Conservation (phyloP, 1,139 yeast species). For the Protomyces inundatus region DNA sequence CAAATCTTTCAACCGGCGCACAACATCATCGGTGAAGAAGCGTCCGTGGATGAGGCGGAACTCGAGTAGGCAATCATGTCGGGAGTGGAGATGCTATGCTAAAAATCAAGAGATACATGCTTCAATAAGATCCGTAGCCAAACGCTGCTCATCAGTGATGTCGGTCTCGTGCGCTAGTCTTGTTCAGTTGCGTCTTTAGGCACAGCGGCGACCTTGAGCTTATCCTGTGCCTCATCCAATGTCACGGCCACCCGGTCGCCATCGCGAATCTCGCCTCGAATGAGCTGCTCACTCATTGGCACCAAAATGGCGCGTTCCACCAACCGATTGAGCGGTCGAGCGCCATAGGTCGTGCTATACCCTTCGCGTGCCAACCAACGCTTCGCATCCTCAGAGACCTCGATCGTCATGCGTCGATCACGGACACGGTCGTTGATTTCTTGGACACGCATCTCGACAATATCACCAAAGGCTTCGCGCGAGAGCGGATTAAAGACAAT, state of each 20-base stretch:
- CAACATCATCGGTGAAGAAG: constrained; percentile 22
- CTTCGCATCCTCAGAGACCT: constrained; percentile 56
- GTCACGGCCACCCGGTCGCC: constrained; percentile 53
- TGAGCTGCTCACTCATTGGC: constrained; percentile 74
- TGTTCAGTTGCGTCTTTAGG: constrained; percentile 43
- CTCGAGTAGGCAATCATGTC: not conserved
- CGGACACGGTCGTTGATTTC: constrained; percentile 74
- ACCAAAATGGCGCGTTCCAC: constrained; percentile 75
- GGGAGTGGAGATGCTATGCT: not conserved
- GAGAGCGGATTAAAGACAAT: constrained; percentile 85
- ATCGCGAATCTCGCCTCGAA: constrained; percentile 70
- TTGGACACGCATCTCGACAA: constrained; percentile 72
- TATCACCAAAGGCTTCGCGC: constrained; percentile 61
- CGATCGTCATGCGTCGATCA: constrained; percentile 70
- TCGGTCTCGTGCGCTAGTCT: not conserved
- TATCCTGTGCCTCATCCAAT: constrained; percentile 39
- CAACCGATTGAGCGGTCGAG: constrained; percentile 88
- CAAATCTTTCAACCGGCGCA: constrained; percentile 62
- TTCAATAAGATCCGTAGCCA: not conserved
- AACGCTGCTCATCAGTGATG: not conserved
- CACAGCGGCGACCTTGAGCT: constrained; percentile 43
- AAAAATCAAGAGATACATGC: not conserved
- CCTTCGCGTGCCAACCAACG: constrained; percentile 76
- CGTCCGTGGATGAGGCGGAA: constrained; percentile 12
- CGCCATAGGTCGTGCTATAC: constrained; percentile 88